Evolutionary conservation across 2,329 filamentous ascomycete species (phyloP).

Genomic region (Phialophora chinensis): DNA sequence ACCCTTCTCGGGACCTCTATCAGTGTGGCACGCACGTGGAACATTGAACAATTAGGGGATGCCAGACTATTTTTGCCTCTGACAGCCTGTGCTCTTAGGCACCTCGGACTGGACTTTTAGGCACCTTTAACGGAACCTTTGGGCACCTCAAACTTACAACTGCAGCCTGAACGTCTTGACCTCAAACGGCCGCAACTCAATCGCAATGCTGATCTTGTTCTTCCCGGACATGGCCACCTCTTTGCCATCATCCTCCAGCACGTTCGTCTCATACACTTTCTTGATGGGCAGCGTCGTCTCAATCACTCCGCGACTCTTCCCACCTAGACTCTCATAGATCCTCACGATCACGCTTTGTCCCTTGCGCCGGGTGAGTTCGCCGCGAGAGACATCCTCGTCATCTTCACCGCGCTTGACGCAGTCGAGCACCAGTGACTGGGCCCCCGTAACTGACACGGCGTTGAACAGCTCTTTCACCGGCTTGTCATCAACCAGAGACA

Average conservation of each 20-base stretch:
- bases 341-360: constrained; percentile 82
- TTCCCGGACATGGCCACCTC: constrained; percentile 60
- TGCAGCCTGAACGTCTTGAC: constrained; percentile 78
- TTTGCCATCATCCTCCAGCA: constrained; percentile 85
- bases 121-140: neutral
- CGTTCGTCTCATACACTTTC: constrained; percentile 80
- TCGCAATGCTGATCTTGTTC: constrained; percentile 56
- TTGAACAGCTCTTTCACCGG: constrained; percentile 42
- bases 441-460: constrained; percentile 71
- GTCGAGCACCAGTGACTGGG: constrained; percentile 77
- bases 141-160: constrained; percentile 44
- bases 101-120: neutral
- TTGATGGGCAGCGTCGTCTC: constrained; percentile 72
- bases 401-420: constrained; percentile 93
- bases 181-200: constrained; percentile 80
- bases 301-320: constrained; percentile 74
- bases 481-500: constrained; percentile 39
- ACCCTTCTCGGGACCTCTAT: neutral
- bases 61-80: neutral
- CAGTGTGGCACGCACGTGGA: neutral
- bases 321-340: constrained; percentile 87
- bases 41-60: neutral
- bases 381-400: constrained; percentile 69
- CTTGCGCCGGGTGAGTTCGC: constrained; percentile 66
- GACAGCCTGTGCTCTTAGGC: neutral